Percentiles rank a stretch among this genome's conserved stretches.
Conservation (phyloP, 495 filamentous ascomycete genomes). For the Collariella sp. region DNA sequence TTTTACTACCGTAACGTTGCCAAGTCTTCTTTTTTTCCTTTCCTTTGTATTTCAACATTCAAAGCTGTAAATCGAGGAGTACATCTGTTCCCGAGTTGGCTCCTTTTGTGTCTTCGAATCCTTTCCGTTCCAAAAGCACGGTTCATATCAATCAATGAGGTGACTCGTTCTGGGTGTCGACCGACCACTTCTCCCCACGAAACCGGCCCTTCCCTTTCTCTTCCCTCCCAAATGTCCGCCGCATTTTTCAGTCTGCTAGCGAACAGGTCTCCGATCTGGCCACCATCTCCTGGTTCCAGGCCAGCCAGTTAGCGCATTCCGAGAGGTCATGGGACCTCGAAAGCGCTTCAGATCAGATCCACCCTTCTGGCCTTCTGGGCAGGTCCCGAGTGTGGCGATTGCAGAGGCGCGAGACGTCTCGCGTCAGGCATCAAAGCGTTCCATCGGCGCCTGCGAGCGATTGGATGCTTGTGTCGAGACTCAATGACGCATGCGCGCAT, state of each 20-base stretch:
- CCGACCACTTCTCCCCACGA: no score
- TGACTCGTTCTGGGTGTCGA: no score
- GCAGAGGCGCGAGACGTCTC: neutral
- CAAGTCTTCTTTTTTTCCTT: no score
- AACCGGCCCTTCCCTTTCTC: constrained; percentile 1
- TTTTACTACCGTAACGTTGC: no score
- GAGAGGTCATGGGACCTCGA: constrained; percentile 26
- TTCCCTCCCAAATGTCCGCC: constrained; percentile 13
- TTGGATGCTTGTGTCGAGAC: neutral
- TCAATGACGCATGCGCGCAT: constrained; percentile 6
- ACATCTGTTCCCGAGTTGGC: no score
- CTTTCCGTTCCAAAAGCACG: no score
- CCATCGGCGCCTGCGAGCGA: neutral
- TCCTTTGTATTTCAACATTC: no score
- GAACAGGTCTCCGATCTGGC: constrained; percentile 9
- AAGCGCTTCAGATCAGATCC: constrained; percentile 16
- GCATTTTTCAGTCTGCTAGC: constrained; percentile 6
- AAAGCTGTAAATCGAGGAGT: no score
- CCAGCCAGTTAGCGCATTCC: constrained; percentile 18
- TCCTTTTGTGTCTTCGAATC: no score
- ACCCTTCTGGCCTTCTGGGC: constrained; percentile 16
- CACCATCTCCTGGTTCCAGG: constrained; percentile 18
- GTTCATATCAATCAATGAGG: no score
- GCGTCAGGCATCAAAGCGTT: constrained; percentile 14
- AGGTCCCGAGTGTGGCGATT: constrained; percentile 1